Conservation (phyloP, 2,329 filamentous ascomycete species). For the Cryoendolithus antarcticus region DNA sequence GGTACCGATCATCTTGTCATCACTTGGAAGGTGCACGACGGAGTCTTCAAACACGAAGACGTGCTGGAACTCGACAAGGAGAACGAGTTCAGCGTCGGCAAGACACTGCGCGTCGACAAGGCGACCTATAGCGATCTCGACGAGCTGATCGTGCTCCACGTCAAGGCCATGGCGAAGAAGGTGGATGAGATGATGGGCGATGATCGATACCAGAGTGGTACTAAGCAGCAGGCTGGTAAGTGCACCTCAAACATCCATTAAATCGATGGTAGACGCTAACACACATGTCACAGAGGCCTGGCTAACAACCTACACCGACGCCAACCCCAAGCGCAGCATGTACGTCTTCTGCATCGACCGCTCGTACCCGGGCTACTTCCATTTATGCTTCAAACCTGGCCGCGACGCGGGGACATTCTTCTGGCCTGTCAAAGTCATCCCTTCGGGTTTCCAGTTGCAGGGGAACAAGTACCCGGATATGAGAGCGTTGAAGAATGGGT, state of each 20-base stretch:
- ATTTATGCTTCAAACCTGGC: constrained; percentile 90
- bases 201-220: constrained; percentile 83
- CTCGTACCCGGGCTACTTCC: constrained; percentile 88
- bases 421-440: constrained; percentile 82
- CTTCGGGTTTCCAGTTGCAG: constrained; percentile 84
- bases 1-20: constrained; percentile 90
- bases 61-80: constrained; percentile 95
- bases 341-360: constrained; percentile 94
- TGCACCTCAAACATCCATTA: constrained; percentile 9
- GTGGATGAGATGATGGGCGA: constrained; percentile 91
- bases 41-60: constrained; percentile 95
- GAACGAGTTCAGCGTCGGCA: constrained; percentile 88
- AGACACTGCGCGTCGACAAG: constrained; percentile 73
- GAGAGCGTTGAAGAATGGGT: constrained; percentile 89
- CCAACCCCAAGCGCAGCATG: constrained; percentile 83
- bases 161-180: constrained; percentile 96
- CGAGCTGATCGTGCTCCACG: constrained; percentile 91
- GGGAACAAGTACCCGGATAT: constrained; percentile 88
- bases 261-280: constrained; percentile 2
- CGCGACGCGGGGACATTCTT: constrained; percentile 58
- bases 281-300: constrained; percentile 58
- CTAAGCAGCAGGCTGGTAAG: constrained; percentile 73
- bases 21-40: constrained; percentile 95
- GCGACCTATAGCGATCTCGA: constrained; percentile 93
- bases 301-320: constrained; percentile 90